phyloP scores from a whole-genome alignment of 495 filamentous ascomycete species.

The Lasiosphaeria miniovina region DNA sequence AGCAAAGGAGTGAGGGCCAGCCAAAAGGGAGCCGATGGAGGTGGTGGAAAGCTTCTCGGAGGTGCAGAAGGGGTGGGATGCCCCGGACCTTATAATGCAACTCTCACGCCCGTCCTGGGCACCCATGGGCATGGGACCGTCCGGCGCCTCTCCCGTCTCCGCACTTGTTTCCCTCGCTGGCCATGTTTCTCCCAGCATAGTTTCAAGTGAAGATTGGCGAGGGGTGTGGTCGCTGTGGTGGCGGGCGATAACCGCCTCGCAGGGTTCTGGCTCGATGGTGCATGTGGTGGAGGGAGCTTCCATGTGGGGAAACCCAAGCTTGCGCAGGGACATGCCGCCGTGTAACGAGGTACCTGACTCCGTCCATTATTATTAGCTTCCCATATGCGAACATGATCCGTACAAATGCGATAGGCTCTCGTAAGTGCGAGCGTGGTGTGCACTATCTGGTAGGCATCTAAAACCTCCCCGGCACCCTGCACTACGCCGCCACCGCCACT shows the following conservation, averaged over 20 bases:
- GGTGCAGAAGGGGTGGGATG: slow-evolving; percentile 18
- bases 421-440: background rate
- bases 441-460: slow-evolving; percentile 1
- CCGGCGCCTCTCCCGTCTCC: slow-evolving; percentile 18
- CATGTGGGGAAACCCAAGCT: slow-evolving; percentile 8
- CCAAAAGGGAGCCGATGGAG: slow-evolving; percentile 10
- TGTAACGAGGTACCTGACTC: background rate
- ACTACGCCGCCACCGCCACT: background rate
- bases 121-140: slow-evolving; percentile 2
- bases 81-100: slow-evolving; percentile 26
- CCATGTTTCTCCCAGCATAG: slow-evolving; percentile 22
- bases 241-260: slow-evolving; percentile 19
- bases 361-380: background rate
- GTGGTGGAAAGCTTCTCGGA: slow-evolving; percentile 14
- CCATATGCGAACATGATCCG: too few species aligned
- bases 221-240: slow-evolving; percentile 27
- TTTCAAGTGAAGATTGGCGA: slow-evolving; percentile 10
- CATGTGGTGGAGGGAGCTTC: slow-evolving; percentile 1
- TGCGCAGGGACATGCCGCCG: background rate
- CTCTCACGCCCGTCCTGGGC: slow-evolving; percentile 5
- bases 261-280: background rate
- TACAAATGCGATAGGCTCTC: too few species aligned
- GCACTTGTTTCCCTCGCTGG: slow-evolving; percentile 15
- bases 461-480: background rate
- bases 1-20: slow-evolving; percentile 12